A percentile compares a stretch with the other conserved stretches of the same genome.
These are phyloP conservation scores for Nigrograna mackinnonii DNA, from an alignment of 2,329 filamentous ascomycete genomes.

Conservation along the genomic window DNA sequence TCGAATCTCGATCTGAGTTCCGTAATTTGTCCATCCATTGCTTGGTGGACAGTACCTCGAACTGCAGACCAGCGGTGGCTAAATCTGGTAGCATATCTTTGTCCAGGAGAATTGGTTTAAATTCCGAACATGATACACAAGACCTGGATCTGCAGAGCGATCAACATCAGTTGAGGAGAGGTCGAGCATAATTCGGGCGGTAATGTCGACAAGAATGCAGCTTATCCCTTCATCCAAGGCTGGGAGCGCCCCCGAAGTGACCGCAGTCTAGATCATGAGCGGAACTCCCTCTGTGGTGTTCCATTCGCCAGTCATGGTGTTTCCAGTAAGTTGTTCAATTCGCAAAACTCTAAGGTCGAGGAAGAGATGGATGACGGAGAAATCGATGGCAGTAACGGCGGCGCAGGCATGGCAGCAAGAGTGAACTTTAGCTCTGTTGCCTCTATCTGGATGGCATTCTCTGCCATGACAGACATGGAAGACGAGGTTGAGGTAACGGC, in stretches of 20 bases:
- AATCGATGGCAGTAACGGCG: too few species aligned
- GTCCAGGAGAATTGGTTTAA: conserved; percentile 56
- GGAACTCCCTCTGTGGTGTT: conserved; percentile 56
- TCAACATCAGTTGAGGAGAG: neutral
- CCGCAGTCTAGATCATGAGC: conserved; percentile 53
- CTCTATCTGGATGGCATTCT: too few species aligned
- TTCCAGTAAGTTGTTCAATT: conserved; percentile 53
- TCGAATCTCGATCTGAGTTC: conserved; percentile 20
- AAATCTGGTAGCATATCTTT: conserved; percentile 57
- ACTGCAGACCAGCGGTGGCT: conserved; percentile 42
- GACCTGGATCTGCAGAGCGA: conserved; percentile 11
- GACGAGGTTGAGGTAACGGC: too few species aligned
- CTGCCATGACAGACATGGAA: too few species aligned
- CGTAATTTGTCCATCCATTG: conserved; percentile 30
- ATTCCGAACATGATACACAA: conserved; percentile 59
- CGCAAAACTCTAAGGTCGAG: conserved; percentile 48
- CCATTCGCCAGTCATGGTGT: conserved; percentile 51
- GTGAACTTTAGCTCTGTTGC: too few species aligned
- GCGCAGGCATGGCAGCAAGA: too few species aligned
- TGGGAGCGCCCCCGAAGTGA: conserved; percentile 52
- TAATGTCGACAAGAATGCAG: conserved; percentile 51
- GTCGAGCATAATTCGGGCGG: conserved; percentile 40
- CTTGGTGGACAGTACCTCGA: conserved; percentile 21
- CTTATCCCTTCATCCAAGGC: conserved; percentile 43
- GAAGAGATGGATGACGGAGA: too few species aligned